These are phyloP conservation scores for Fusarium concolor DNA, from an alignment of 2,329 filamentous ascomycete species.

Conservation along the genomic window DNA sequence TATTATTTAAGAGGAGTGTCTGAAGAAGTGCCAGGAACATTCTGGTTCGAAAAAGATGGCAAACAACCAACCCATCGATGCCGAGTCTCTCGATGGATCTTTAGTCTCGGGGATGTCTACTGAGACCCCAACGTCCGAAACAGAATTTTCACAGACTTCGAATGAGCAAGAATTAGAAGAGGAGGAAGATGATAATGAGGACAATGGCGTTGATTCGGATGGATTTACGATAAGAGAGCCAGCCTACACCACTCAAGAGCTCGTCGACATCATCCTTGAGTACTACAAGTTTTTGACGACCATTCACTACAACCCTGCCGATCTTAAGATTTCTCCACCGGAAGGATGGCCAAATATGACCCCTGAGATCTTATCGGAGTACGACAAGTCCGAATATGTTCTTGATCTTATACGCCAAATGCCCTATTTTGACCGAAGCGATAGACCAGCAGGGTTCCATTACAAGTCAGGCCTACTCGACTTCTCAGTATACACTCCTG, in stretches of 20 bases:
- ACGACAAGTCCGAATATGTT: not conserved
- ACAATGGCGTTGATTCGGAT: not conserved
- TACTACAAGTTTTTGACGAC: not conserved
- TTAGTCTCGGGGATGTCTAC: no score
- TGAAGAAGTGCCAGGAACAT: no score
- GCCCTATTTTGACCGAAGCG: not conserved
- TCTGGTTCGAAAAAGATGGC: no score
- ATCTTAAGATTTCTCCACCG: not conserved
- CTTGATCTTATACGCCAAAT: not conserved
- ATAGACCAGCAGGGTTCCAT: not conserved
- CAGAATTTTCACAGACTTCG: not conserved
- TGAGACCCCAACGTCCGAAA: not conserved
- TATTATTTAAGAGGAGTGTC: no score
- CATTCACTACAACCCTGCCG: slow-evolving; percentile 22
- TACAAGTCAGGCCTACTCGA: not conserved
- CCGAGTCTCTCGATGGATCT: no score
- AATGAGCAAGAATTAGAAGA: not conserved
- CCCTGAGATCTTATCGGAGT: not conserved
- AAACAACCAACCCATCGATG: no score
- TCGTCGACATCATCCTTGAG: not conserved
- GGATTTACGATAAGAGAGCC: not conserved
- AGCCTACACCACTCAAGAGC: not conserved
- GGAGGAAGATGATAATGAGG: not conserved
- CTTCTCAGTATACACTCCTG: not conserved
- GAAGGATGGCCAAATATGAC: not conserved